These are phyloP conservation scores for Geranomyces variabilis DNA, from an alignment of 192 early-diverging fungal species.

Conservation along the genomic window DNA sequence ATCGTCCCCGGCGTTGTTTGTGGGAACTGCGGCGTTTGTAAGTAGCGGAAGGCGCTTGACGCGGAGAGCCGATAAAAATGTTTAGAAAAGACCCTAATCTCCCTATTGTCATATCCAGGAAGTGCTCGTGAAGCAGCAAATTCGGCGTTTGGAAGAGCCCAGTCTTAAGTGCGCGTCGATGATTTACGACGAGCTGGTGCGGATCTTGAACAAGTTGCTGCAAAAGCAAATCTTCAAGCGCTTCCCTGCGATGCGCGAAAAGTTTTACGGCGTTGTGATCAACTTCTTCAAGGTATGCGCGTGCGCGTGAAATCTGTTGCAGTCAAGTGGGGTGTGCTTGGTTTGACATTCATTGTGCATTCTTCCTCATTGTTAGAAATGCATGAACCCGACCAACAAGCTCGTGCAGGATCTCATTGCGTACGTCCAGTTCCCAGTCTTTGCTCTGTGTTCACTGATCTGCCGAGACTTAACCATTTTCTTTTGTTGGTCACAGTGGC, in stretches of 20 bases:
- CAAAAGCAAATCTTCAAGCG: conserved; percentile 93
- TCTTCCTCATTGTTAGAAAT: conserved; percentile 48
- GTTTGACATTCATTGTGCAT: no score
- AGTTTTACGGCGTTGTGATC: conserved; percentile 92
- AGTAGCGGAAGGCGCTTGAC: not conserved
- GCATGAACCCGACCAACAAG: conserved; percentile 89
- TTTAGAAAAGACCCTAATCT: no score
- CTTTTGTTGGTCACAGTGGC: conserved; percentile 55
- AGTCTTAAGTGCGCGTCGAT: conserved; percentile 92
- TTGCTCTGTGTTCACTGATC: no score
- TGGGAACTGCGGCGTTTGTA: conserved; percentile 94
- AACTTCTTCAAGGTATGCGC: conserved; percentile 75
- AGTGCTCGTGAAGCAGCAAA: conserved; percentile 98
- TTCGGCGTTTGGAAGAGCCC: conserved; percentile 96
- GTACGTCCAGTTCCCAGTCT: no score
- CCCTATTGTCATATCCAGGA: conserved; percentile 41
- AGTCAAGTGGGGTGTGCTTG: not conserved
- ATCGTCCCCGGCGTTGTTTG: conserved; percentile 95
- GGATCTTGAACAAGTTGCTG: conserved; percentile 91
- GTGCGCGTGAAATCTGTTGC: not conserved
- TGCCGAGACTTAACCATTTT: no score
- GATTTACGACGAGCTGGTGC: conserved; percentile 97
- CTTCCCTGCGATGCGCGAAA: conserved; percentile 93
- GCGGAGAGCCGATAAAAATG: no score
- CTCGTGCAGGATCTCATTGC: conserved; percentile 88